phyloP scores from a whole-genome alignment of 2,329 filamentous ascomycete species.

The Colletotrichum brevisporum region DNA sequence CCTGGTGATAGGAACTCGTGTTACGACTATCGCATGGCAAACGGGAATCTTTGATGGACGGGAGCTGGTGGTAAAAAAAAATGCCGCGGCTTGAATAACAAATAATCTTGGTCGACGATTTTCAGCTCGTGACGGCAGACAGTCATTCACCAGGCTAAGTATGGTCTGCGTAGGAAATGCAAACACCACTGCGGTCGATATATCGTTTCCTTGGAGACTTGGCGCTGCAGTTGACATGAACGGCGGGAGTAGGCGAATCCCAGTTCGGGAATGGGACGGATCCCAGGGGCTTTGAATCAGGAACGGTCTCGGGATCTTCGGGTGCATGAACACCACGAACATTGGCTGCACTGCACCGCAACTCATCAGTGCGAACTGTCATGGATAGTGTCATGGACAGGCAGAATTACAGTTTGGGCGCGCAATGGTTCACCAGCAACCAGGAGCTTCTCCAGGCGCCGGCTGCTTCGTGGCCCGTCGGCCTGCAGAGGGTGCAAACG shows the following conservation, averaged over 20 bases:
- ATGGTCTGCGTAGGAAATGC: not conserved
- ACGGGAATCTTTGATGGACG: too few relatives aligned
- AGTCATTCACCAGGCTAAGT: too few relatives aligned
- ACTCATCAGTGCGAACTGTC: not conserved
- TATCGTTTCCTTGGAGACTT: slow-evolving; percentile 15
- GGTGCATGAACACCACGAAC: slow-evolving; percentile 30
- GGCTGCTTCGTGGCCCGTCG: slow-evolving; percentile 9
- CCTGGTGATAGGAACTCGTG: not conserved
- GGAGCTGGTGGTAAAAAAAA: too few relatives aligned
- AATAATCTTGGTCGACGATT: not conserved
- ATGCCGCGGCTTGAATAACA: too few relatives aligned
- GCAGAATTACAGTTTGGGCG: not conserved
- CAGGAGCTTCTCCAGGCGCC: not conserved
- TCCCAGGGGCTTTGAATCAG: slow-evolving; percentile 24
- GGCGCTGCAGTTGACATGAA: slow-evolving; percentile 23
- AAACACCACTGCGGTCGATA: not conserved
- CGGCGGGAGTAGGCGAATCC: slow-evolving; percentile 14
- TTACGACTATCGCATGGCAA: not conserved
- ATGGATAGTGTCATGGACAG: not conserved
- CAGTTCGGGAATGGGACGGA: slow-evolving; percentile 9
- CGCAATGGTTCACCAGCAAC: not conserved
- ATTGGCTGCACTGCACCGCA: slow-evolving; percentile 11
- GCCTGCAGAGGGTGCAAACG: slow-evolving; percentile 6
- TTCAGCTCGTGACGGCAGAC: too few relatives aligned
- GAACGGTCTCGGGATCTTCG: slow-evolving; percentile 37